Conservation (phyloP, 805 yeast species). For the Phaffomyces opuntiae region DNA sequence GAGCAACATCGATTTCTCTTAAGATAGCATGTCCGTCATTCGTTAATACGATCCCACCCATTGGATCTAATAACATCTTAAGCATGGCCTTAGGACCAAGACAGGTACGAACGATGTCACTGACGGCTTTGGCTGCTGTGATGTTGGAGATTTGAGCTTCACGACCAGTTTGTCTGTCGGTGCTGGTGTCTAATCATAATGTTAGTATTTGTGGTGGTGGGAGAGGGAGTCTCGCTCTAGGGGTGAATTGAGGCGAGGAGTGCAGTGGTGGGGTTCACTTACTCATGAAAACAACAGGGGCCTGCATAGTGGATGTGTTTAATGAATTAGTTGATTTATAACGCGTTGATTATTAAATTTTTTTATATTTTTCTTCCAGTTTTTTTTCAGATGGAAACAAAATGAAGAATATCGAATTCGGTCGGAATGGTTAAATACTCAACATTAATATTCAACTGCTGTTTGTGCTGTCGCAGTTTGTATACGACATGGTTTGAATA, state of each 20-base stretch:
- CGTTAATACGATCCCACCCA: conserved; percentile 90
- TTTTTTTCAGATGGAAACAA: too few relatives aligned
- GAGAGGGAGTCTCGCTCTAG: too few relatives aligned
- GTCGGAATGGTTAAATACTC: too few relatives aligned
- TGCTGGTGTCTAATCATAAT: conserved; percentile 51
- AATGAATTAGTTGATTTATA: too few relatives aligned
- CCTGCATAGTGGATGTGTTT: conserved; percentile 46
- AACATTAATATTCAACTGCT: too few relatives aligned
- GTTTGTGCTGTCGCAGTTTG: too few relatives aligned
- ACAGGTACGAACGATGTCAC: conserved; percentile 96
- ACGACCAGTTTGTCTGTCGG: conserved; percentile 93
- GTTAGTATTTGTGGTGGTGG: neutral
- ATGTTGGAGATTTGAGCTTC: conserved; percentile 95
- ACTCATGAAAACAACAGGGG: conserved; percentile 73
- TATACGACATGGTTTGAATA: too few relatives aligned
- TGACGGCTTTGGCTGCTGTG: conserved; percentile 99
- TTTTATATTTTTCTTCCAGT: too few relatives aligned
- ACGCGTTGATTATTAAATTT: too few relatives aligned
- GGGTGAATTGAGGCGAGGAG: neutral
- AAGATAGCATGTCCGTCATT: conserved; percentile 98
- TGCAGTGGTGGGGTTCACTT: neutral
- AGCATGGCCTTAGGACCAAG: conserved; percentile 99
- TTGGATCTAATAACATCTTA: conserved; percentile 93
- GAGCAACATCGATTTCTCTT: conserved; percentile 95
- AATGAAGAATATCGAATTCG: too few relatives aligned